A percentile compares a stretch with the other conserved stretches of the same genome.
Conservation (phyloP, 2,329 filamentous ascomycete genomes). For the Cercospora sp. region DNA sequence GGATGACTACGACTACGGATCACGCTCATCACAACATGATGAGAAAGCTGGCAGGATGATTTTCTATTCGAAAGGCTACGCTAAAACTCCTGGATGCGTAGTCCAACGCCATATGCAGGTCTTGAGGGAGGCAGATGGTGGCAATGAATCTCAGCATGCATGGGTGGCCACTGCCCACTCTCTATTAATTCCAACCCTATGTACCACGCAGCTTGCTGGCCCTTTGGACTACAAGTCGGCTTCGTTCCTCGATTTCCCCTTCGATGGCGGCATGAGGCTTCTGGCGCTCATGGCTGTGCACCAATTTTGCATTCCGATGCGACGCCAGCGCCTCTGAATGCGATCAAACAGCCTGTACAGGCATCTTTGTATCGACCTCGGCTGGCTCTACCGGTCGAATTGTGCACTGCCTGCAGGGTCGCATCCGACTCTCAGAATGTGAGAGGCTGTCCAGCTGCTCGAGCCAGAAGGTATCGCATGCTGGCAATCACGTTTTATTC, state of each 20-base stretch:
- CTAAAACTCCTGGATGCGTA: too few relatives aligned
- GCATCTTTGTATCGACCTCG: neutral
- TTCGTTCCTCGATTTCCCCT: neutral
- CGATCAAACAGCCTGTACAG: neutral
- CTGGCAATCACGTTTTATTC: neutral
- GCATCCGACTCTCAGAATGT: neutral
- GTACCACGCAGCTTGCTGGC: neutral
- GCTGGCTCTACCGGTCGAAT: neutral
- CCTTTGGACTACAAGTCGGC: neutral
- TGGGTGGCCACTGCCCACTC: too few relatives aligned
- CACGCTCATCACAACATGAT: too few relatives aligned
- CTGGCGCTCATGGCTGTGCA: neutral
- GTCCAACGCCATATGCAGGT: too few relatives aligned
- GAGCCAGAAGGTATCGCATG: neutral
- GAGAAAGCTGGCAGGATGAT: too few relatives aligned
- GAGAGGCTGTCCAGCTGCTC: neutral
- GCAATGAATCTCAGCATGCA: too few relatives aligned
- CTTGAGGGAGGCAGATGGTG: too few relatives aligned
- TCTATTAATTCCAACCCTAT: neutral
- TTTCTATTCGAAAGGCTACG: too few relatives aligned
- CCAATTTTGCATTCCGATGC: neutral
- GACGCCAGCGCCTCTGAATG: neutral
- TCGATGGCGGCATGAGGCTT: neutral
- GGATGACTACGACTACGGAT: too few relatives aligned
- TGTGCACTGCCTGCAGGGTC: neutral